These are phyloP conservation scores for Tylopilus subfusipes DNA, from an alignment of 768 basidiomycete genomes.

Conservation along the genomic window DNA sequence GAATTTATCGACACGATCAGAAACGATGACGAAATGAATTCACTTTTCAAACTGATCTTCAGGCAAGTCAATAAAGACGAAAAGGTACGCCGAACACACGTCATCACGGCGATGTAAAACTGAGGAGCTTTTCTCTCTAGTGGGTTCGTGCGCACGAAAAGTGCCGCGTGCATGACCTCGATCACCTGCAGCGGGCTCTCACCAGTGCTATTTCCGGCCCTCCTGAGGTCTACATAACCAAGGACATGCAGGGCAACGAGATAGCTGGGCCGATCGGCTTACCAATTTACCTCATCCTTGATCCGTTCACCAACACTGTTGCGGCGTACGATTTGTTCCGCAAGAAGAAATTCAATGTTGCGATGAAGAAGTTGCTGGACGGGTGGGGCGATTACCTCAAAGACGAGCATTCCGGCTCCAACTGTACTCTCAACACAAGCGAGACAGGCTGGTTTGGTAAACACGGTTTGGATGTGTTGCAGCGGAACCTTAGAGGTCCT, in stretches of 20 bases:
- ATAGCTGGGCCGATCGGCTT: slow-evolving; percentile 19
- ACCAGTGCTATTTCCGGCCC: background rate
- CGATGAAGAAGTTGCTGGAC: background rate
- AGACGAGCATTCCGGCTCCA: background rate
- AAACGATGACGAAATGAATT: background rate
- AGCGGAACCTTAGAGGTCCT: background rate
- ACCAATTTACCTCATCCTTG: slow-evolving; percentile 15
- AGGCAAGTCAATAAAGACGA: background rate
- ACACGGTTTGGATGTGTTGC: background rate
- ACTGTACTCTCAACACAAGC: background rate
- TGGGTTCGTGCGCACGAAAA: background rate
- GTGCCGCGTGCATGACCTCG: background rate
- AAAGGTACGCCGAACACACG: background rate
- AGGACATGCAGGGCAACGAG: no score
- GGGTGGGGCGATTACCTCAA: slow-evolving; percentile 1
- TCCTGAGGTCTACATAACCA: no score
- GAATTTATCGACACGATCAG: background rate
- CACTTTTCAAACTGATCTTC: background rate
- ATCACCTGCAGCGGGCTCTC: background rate
- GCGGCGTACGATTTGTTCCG: slow-evolving; percentile 18
- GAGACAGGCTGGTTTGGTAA: background rate
- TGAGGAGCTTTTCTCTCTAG: background rate
- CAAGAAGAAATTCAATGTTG: background rate
- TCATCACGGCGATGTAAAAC: background rate
- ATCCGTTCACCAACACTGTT: slow-evolving; percentile 17